A percentile compares a stretch with the other conserved stretches of the same genome.
These are phyloP conservation scores for Datura wrightii DNA, from an alignment of 257 asterid species.

Conservation along the genomic window DNA sequence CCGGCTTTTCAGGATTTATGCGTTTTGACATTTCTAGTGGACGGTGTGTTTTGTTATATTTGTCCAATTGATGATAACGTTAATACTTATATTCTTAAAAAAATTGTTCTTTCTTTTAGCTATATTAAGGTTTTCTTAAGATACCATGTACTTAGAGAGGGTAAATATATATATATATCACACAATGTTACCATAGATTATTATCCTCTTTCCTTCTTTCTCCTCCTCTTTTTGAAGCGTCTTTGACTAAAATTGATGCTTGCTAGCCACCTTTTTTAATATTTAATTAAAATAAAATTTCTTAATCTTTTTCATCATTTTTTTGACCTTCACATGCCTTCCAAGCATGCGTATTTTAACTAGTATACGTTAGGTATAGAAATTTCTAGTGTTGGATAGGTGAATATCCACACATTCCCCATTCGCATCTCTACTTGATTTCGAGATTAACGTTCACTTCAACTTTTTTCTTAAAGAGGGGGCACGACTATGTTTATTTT, in stretches of 20 bases:
- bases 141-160: neutral
- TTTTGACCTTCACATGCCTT: conserved; percentile 10
- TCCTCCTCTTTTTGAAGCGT: conserved; percentile 39
- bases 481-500: neutral
- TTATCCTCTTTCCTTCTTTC: conserved; percentile 26
- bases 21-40: conserved; percentile 37
- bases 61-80: neutral
- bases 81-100: neutral
- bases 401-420: conserved; percentile 28
- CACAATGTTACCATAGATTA: neutral
- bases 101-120: neutral
- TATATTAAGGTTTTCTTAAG: conserved; percentile 16
- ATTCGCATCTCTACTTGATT: neutral
- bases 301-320: conserved; percentile 1
- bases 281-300: neutral
- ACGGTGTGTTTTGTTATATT: conserved; percentile 29
- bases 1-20: conserved; percentile 46
- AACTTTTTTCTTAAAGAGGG: neutral
- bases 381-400: conserved; percentile 31
- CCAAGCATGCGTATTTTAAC: conserved; percentile 42
- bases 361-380: conserved; percentile 32
- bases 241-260: conserved; percentile 47
- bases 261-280: conserved; percentile 9
- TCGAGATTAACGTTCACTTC: neutral
- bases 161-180: neutral